phyloP scores from a whole-genome alignment of 495 filamentous ascomycete genomes.

The Aspergillus sclerotioniger region DNA sequence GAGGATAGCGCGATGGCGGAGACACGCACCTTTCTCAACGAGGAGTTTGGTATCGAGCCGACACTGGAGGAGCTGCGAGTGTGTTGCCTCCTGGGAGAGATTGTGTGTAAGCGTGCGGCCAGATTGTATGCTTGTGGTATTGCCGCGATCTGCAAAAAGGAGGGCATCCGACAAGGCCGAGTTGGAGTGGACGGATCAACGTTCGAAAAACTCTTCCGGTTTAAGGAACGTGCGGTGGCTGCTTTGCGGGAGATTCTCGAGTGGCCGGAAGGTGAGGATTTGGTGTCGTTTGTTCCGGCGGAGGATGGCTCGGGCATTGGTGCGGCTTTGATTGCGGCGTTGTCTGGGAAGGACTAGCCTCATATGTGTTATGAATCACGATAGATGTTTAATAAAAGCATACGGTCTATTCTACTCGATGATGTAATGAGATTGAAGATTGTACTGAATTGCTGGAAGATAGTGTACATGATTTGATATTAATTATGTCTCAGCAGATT shows the following conservation, averaged over 20 bases:
- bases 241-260: conserved; percentile 55
- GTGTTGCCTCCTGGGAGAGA: conserved; percentile 73
- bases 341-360: background rate
- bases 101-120: conserved; percentile 85
- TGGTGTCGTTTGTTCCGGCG: conserved; percentile 5
- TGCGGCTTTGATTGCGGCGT: conserved; percentile 9
- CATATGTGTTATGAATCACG: background rate
- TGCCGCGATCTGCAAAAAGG: conserved; percentile 89
- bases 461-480: too few relatives aligned
- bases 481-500: too few relatives aligned
- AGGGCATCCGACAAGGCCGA: conserved; percentile 70
- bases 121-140: conserved; percentile 88
- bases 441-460: too few relatives aligned
- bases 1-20: conserved; percentile 17
- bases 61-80: conserved; percentile 73
- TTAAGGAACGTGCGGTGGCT: conserved; percentile 75
- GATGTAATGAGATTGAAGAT: too few relatives aligned
- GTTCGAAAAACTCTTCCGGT: conserved; percentile 92
- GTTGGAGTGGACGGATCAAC: conserved; percentile 92
- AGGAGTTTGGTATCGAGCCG: conserved; percentile 61
- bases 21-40: conserved; percentile 69
- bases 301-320: conserved; percentile 14
- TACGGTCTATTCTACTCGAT: too few relatives aligned
- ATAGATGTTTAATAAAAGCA: too few relatives aligned
- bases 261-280: conserved; percentile 5